These are phyloP conservation scores for Rubia balearica DNA, from an alignment of 305 asterid species.

Conservation along the genomic window DNA sequence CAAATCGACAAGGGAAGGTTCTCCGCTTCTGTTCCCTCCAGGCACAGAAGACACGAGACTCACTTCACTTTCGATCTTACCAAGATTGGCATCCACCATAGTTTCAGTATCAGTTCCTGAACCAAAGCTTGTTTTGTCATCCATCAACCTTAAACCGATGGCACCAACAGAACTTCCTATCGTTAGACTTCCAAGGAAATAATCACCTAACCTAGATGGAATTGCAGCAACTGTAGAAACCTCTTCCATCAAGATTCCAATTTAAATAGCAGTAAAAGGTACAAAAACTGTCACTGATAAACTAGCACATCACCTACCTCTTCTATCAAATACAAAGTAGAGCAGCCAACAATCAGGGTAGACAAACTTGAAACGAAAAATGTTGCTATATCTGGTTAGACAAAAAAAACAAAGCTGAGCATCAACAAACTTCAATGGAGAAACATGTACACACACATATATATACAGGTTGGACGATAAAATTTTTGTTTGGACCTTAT, in stretches of 20 bases:
- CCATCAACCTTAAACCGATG: constrained; percentile 38
- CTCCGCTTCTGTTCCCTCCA: constrained; percentile 37
- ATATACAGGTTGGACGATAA: constrained; percentile 23
- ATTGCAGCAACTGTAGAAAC: constrained; percentile 41
- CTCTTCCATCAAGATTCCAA: constrained; percentile 57
- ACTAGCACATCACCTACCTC: constrained; percentile 35
- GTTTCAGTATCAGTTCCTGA: constrained; percentile 29
- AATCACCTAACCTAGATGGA: constrained; percentile 63
- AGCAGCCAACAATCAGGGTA: constrained; percentile 14
- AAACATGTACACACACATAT: constrained; percentile 21
- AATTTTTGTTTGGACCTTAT: constrained; percentile 18
- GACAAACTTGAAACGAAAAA: constrained; percentile 13
- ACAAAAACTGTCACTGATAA: constrained; percentile 59
- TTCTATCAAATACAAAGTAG: constrained; percentile 24
- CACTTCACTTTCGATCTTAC: constrained; percentile 43
- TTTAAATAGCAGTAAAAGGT: constrained; percentile 29
- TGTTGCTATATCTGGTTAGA: constrained; percentile 42
- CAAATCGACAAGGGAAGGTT: constrained; percentile 36
- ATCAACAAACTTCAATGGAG: constrained; percentile 36
- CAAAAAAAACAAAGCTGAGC: constrained; percentile 19
- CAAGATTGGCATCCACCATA: constrained; percentile 28
- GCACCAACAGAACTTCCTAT: constrained; percentile 36
- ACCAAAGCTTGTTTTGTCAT: constrained; percentile 28
- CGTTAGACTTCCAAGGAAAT: constrained; percentile 29
- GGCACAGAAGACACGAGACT: constrained; percentile 35